Evolutionary conservation across 2,329 filamentous ascomycete genomes (phyloP).

Genomic region (Raffaelea albimanens): DNA sequence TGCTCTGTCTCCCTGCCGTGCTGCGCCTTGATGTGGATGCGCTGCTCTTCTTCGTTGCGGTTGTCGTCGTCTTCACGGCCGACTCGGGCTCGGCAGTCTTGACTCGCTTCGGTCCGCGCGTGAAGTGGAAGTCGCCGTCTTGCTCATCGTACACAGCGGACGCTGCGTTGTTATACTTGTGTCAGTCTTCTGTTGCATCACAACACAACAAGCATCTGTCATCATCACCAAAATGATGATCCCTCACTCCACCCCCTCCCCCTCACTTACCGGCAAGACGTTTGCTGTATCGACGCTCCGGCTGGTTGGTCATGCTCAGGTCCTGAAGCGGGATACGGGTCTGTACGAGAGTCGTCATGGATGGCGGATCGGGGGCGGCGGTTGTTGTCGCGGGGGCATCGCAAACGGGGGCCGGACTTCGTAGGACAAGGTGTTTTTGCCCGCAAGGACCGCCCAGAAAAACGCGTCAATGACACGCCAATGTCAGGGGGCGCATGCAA

Average conservation of each 20-base stretch:
- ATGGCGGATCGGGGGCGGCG: slow-evolving; percentile 30
- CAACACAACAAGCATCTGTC: too few species aligned
- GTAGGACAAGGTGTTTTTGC: too few species aligned
- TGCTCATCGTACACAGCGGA: slow-evolving; percentile 55
- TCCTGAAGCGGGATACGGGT: slow-evolving; percentile 55
- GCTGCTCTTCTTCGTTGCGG: slow-evolving; percentile 26
- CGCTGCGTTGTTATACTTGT: too few species aligned
- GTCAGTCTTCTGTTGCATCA: too few species aligned
- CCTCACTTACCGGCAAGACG: slow-evolving; percentile 48
- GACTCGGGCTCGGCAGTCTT: slow-evolving; percentile 41
- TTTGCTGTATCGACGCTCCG: slow-evolving; percentile 54
- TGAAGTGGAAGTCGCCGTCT: slow-evolving; percentile 69
- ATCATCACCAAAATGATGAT: too few species aligned
- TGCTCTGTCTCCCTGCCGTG: slow-evolving; percentile 21
- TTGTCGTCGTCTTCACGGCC: slow-evolving; percentile 15
- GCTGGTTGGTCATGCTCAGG: slow-evolving; percentile 59
- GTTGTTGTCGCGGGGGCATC: neutral
- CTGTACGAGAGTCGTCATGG: slow-evolving; percentile 63
- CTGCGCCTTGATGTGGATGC: slow-evolving; percentile 7
- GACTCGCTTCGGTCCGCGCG: slow-evolving; percentile 54
- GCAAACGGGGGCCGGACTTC: neutral
- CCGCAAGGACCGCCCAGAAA: neutral
- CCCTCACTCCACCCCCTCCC: neutral
- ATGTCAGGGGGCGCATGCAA: too few species aligned
- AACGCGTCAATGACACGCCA: slow-evolving; percentile 4